Percentiles rank a stretch among this genome's conserved stretches.
Evolutionary conservation across 345 rosid genomes (phyloP).

Genomic region (Garcia nutans): DNA sequence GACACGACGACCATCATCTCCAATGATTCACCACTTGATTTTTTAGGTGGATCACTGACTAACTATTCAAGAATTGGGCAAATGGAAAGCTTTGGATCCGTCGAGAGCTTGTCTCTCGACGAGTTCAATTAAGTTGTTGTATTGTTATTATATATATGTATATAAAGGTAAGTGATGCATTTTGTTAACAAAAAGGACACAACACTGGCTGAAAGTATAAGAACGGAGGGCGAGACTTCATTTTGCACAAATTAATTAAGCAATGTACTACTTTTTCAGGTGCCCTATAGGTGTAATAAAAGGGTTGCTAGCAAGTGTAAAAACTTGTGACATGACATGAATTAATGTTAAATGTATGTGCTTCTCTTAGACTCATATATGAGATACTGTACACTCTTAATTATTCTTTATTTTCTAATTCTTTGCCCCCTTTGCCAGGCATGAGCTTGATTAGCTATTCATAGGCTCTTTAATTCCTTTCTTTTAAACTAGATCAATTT

Average conservation of each 20-base stretch:
- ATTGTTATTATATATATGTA: background rate
- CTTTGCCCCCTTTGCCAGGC: too few species aligned
- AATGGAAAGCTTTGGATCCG: conserved; percentile 67
- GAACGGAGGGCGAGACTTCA: background rate
- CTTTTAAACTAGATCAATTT: too few species aligned
- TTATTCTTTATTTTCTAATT: too few species aligned
- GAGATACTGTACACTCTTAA: too few species aligned
- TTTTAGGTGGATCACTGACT: conserved; percentile 69
- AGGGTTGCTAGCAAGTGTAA: background rate
- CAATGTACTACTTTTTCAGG: background rate
- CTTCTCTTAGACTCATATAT: background rate
- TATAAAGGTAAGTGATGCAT: background rate
- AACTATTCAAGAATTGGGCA: conserved; percentile 51
- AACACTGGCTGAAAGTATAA: background rate
- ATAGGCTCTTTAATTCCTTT: too few species aligned
- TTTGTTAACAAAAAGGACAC: conserved; percentile 3
- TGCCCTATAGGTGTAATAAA: background rate
- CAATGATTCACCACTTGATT: conserved; percentile 78
- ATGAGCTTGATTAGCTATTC: too few species aligned
- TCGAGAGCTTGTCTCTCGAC: conserved; percentile 72
- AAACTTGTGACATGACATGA: background rate
- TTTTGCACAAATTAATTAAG: background rate
- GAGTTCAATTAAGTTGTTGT: conserved; percentile 50
- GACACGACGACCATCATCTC: conserved; percentile 77
- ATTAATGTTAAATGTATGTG: background rate